Conservation (phyloP, 106 monocot species). For the Phalaenopsis aphrodite region DNA sequence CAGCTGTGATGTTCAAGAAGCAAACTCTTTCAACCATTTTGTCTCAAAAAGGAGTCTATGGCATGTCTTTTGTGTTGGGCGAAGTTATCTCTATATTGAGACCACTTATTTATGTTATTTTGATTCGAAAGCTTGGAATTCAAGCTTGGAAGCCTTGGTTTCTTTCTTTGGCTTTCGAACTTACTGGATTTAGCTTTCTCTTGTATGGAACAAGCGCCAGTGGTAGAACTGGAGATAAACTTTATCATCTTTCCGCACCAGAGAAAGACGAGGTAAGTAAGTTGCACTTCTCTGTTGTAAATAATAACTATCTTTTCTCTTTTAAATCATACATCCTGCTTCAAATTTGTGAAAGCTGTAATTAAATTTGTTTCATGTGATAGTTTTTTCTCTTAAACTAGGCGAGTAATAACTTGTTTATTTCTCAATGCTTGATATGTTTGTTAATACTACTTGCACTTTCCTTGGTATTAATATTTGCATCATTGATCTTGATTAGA, state of each 20-base stretch:
- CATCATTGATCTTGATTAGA: slow-evolving; percentile 24
- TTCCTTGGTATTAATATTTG: slow-evolving; percentile 6
- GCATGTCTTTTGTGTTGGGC: slow-evolving; percentile 55
- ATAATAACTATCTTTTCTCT: background rate
- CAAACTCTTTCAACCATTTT: slow-evolving; percentile 44
- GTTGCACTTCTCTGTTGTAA: slow-evolving; percentile 2
- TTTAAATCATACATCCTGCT: background rate
- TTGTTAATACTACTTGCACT: background rate
- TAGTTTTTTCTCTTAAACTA: background rate
- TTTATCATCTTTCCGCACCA: slow-evolving; percentile 32
- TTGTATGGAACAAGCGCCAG: slow-evolving; percentile 33
- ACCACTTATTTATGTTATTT: slow-evolving; percentile 74
- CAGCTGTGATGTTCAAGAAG: slow-evolving; percentile 30
- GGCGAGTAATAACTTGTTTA: slow-evolving; percentile 1
- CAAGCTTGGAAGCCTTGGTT: slow-evolving; percentile 88
- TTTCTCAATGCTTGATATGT: background rate
- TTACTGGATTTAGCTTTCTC: slow-evolving; percentile 63
- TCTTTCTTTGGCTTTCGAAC: slow-evolving; percentile 60
- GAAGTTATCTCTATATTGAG: slow-evolving; percentile 71
- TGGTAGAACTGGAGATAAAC: slow-evolving; percentile 17
- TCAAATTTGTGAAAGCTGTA: background rate
- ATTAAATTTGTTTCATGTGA: background rate
- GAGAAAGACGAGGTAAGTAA: slow-evolving; percentile 75
- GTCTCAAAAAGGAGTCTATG: slow-evolving; percentile 55
- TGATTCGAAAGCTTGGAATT: slow-evolving; percentile 73